Base-by-base conservation (phyloP, 129 eudicot species). In the Rutidosis leptorrhynchoides region DNA sequence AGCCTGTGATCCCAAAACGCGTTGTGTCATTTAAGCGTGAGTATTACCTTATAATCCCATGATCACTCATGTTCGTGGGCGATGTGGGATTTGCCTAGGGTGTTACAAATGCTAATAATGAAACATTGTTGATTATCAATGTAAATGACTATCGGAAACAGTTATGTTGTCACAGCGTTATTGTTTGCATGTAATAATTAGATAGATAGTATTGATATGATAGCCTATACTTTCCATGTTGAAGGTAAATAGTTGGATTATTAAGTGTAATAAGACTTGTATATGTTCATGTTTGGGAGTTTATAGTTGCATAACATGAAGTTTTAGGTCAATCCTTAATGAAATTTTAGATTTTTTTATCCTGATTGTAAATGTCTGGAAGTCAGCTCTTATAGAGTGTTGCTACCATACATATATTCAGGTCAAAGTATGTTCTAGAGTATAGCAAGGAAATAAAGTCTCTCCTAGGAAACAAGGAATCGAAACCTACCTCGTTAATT, bases 371-470 rank as follows among this genome's bases (percentile, higher is more conserved):
- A 32, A 32, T 32, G 10, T 69, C 27, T 69, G 60, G 24, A 53
- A 64, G 74, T 67, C 28, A 63, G 42, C 49, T 69, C 69, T 68
- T 35, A 53, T 46, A 22, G 60, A 63, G 35, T 64, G 24, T 58
- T 22, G 15, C 22, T 17, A 26, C 54, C 53, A 25, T 65, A 42
- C 8, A 20, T 42, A 55, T 21, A 11, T 21, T 59, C 75, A 93
- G 96, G 96, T 93, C 82, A 76, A 87, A 79, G 63, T 80, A 78
- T 67, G 84, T 89, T 46, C 79, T 84, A 40, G 88, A 84, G 83
- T 93, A 89, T 76, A 83, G 96, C 84, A 83, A 73, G 75, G 95
- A 86, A 65, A 93, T 93, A 61, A 86, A 82, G 52, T 84, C 88
- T 52, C 87, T 93, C 60, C 82, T 93, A 77, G 92, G 90, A 52